phyloP scores from a whole-genome alignment of 1,284 basidiomycete species.

The Microbotryum violaceum region DNA sequence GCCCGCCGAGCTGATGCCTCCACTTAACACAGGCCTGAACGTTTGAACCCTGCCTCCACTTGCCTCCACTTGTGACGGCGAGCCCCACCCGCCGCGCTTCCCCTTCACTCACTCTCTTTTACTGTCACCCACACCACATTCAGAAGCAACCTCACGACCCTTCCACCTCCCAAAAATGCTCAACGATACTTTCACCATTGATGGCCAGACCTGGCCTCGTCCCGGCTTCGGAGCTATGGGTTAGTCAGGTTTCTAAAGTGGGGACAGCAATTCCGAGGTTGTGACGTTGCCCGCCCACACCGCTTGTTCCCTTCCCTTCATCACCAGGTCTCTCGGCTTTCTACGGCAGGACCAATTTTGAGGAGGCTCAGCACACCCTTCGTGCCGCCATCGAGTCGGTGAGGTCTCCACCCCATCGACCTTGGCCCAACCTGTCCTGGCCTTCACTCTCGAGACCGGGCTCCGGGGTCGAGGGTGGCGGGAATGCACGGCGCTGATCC shows the following conservation, averaged over 20 bases:
- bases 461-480: neutral
- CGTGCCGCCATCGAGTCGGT: slow-evolving; percentile 28
- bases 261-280: neutral
- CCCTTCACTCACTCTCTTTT: too few relatives aligned
- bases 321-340: slow-evolving; percentile 10
- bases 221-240: slow-evolving; percentile 21
- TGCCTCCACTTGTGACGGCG: too few relatives aligned
- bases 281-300: neutral
- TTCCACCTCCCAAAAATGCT: neutral
- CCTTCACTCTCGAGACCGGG: neutral
- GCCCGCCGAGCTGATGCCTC: too few relatives aligned
- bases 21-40: too few relatives aligned
- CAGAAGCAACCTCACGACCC: neutral
- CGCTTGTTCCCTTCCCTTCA: neutral
- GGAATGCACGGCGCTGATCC: neutral
- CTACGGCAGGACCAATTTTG: slow-evolving; percentile 23
- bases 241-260: neutral
- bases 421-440: too few relatives aligned
- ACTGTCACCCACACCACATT: too few relatives aligned
- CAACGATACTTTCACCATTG: slow-evolving; percentile 3
- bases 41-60: too few relatives aligned
- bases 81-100: too few relatives aligned
- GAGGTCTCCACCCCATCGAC: neutral
- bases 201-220: slow-evolving; percentile 4
- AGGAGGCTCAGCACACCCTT: slow-evolving; percentile 18